Evolutionary conservation across 208 protist species (phyloP).

Genomic region (Vickermania ingenoplastis): DNA sequence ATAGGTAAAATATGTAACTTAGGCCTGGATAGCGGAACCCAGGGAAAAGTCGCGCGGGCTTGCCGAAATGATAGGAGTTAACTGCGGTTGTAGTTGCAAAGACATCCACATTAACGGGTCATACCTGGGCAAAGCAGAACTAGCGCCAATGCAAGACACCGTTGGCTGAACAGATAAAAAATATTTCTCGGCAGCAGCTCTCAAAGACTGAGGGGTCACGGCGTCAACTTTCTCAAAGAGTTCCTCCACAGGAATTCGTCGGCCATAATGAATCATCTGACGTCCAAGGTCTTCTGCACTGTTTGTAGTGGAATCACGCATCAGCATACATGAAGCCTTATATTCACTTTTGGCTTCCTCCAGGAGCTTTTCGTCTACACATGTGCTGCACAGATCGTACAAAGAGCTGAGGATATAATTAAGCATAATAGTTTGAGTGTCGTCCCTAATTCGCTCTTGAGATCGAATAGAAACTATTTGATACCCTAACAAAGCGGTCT

Average conservation of each 20-base stretch:
- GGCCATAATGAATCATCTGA: slow-evolving; percentile 92
- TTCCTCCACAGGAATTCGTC: slow-evolving; percentile 85
- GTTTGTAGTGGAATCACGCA: slow-evolving; percentile 92
- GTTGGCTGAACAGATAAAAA: slow-evolving; percentile 39
- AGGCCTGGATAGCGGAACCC: not conserved
- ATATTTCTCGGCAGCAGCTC: slow-evolving; percentile 63
- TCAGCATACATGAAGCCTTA: slow-evolving; percentile 89
- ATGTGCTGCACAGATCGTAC: slow-evolving; percentile 48
- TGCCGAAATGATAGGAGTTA: too few relatives aligned
- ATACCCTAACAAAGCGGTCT: slow-evolving; percentile 85
- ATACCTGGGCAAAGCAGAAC: slow-evolving; percentile 40
- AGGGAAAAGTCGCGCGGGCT: too few relatives aligned
- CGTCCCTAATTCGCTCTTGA: slow-evolving; percentile 27
- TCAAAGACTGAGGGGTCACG: slow-evolving; percentile 79
- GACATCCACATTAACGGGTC: slow-evolving; percentile 28
- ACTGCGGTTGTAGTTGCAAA: slow-evolving; percentile 30
- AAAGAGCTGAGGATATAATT: slow-evolving; percentile 58
- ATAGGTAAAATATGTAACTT: not conserved
- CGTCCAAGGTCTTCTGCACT: slow-evolving; percentile 95
- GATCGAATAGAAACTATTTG: slow-evolving; percentile 67
- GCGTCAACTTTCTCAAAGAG: slow-evolving; percentile 89
- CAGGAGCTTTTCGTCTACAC: slow-evolving; percentile 67
- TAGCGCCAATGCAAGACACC: slow-evolving; percentile 70
- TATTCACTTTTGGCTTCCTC: slow-evolving; percentile 91
- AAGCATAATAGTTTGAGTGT: slow-evolving; percentile 61